phyloP scores from a whole-genome alignment of 192 early-diverging fungal species.

The Podila horticola region DNA sequence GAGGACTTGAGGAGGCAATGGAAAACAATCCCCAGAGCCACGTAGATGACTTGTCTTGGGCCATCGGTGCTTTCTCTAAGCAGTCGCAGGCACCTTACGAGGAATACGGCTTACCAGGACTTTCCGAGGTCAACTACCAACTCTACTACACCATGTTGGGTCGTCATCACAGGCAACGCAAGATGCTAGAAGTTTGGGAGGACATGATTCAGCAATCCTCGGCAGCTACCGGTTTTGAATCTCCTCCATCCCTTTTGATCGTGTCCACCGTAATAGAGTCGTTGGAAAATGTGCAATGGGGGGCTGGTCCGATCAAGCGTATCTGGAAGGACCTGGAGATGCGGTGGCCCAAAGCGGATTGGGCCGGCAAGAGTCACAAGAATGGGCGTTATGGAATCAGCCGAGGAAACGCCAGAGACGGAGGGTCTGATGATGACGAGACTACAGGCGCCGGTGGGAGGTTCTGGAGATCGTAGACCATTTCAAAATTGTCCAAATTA shows the following conservation, averaged over 20 bases:
- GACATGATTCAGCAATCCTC: constrained; percentile 30
- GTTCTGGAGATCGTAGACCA: constrained; percentile 25
- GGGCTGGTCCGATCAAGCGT: constrained; percentile 24
- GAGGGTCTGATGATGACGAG: constrained; percentile 2
- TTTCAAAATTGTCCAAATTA: not conserved
- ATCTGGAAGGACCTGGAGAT: constrained; percentile 18
- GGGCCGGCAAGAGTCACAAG: not conserved
- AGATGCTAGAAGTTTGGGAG: constrained; percentile 42
- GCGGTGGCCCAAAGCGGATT: constrained; percentile 25
- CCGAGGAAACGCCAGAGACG: not conserved
- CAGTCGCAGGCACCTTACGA: not conserved
- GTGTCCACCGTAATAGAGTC: constrained; percentile 30
- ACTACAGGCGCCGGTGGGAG: constrained; percentile 35
- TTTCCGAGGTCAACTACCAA: constrained; percentile 31
- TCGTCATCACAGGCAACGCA: constrained; percentile 36
- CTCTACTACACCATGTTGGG: constrained; percentile 37
- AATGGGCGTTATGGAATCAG: not conserved
- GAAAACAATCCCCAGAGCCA: not conserved
- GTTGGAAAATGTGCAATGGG: constrained; percentile 48
- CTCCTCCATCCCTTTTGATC: constrained; percentile 11
- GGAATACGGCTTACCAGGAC: not conserved
- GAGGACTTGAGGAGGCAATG: too few relatives aligned
- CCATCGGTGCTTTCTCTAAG: not conserved
- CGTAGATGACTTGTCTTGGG: not conserved
- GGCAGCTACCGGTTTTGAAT: not conserved